These are phyloP conservation scores for Podospora appendiculata DNA, from an alignment of 495 filamentous ascomycete genomes.

Conservation along the genomic window DNA sequence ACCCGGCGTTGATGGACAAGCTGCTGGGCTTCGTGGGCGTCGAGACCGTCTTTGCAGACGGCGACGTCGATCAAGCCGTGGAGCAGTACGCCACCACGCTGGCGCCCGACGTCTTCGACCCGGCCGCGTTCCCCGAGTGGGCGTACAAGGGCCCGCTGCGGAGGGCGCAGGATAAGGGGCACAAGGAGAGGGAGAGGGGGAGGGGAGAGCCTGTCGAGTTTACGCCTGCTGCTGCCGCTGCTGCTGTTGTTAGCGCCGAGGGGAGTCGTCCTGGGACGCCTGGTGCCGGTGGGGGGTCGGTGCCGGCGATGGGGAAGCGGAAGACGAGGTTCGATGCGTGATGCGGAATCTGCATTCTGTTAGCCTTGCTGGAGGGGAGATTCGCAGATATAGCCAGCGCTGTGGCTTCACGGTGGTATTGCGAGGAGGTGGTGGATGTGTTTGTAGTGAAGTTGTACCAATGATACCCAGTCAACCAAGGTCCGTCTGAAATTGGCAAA, in stretches of 20 bases:
- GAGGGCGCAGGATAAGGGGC: conserved; percentile 53
- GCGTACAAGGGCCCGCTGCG: conserved; percentile 69
- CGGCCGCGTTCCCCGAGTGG: conserved; percentile 54
- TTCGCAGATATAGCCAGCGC: not conserved
- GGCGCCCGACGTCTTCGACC: conserved; percentile 58
- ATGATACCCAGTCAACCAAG: no score
- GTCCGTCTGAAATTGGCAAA: no score
- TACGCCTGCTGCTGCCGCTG: conserved; percentile 43
- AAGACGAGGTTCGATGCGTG: conserved; percentile 43
- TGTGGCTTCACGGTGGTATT: no score
- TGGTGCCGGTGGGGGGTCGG: conserved; percentile 9
- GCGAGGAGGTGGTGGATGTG: no score
- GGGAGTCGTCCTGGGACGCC: not conserved
- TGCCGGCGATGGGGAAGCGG: conserved; percentile 31
- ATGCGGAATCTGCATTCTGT: conserved; percentile 2
- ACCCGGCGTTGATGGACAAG: conserved; percentile 73
- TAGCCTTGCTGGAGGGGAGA: no score
- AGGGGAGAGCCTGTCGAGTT: conserved; percentile 66
- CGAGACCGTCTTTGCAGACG: conserved; percentile 32
- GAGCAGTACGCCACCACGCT: conserved; percentile 73
- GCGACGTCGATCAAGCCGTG: conserved; percentile 7
- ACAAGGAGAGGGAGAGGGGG: conserved; percentile 49
- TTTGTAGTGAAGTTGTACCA: no score
- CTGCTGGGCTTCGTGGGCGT: conserved; percentile 77
- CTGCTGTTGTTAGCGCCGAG: not conserved